phyloP scores from a whole-genome alignment of 2,329 filamentous ascomycete genomes.

The Talaromyces sp. region DNA sequence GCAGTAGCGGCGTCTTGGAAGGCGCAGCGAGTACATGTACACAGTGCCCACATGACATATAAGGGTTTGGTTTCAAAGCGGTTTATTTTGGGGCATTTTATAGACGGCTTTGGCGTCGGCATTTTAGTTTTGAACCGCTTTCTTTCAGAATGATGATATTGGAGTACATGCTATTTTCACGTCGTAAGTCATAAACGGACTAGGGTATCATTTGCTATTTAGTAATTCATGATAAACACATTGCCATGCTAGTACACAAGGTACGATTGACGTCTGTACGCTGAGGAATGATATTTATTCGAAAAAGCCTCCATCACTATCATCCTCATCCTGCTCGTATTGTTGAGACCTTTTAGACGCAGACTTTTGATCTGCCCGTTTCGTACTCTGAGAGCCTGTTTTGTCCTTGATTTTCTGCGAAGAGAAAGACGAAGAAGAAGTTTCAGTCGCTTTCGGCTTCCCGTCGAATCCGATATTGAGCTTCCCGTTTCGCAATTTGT shows the following conservation, averaged over 20 bases:
- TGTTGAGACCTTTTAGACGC: constrained; percentile 7
- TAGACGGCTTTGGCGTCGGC: constrained; percentile 4
- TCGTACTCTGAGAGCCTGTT: background rate
- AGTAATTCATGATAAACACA: background rate
- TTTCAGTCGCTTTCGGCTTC: constrained; percentile 8
- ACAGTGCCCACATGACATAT: background rate
- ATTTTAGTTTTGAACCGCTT: background rate
- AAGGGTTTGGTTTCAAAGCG: background rate
- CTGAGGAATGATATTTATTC: no score
- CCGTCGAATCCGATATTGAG: constrained; percentile 21
- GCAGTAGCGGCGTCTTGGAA: background rate
- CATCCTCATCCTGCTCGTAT: constrained; percentile 16
- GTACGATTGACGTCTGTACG: no score
- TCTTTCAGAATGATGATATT: background rate
- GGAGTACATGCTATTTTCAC: background rate
- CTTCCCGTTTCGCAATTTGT: constrained; percentile 37
- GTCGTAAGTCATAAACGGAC: background rate
- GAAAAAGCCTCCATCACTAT: constrained; percentile 39
- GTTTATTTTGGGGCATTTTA: background rate
- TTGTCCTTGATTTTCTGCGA: background rate
- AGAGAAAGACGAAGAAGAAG: background rate
- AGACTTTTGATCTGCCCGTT: background rate
- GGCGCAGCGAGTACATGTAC: background rate
- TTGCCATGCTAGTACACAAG: background rate
- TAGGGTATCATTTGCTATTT: background rate